Conservation (phyloP, 495 filamentous ascomycete genomes). For the Penicillium waksmanii region DNA sequence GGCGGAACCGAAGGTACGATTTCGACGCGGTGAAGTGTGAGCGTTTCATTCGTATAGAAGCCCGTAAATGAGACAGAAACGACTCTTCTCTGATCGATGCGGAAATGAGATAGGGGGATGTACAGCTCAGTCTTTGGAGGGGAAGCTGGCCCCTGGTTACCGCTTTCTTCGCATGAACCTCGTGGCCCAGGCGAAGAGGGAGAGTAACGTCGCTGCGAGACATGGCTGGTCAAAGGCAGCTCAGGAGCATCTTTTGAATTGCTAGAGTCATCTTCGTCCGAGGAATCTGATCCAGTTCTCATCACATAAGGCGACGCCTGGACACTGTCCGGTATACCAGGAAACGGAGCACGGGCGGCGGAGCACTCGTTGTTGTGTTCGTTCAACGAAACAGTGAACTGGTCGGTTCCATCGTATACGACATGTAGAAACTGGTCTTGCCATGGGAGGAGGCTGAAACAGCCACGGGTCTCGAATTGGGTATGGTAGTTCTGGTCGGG, state of each 20-base stretch:
- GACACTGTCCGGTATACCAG: constrained; percentile 74
- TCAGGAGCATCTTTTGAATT: constrained; percentile 4
- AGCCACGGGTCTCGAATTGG: constrained; percentile 58
- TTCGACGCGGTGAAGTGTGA: constrained; percentile 65
- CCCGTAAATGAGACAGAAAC: constrained; percentile 71
- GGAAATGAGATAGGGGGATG: constrained; percentile 75
- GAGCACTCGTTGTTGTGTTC: constrained; percentile 72
- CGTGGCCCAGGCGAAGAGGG: not conserved
- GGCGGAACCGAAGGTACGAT: constrained; percentile 54
- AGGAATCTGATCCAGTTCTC: constrained; percentile 4
- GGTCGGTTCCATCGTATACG: constrained; percentile 65
- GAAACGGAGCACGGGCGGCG: constrained; percentile 62
- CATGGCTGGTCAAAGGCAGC: not conserved
- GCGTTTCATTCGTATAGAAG: constrained; percentile 59
- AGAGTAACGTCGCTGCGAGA: not conserved
- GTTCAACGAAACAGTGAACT: constrained; percentile 71
- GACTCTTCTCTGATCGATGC: constrained; percentile 59
- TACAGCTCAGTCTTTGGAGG: constrained; percentile 60
- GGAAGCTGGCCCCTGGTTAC: constrained; percentile 9
- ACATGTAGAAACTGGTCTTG: constrained; percentile 66
- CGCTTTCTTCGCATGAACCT: not conserved
- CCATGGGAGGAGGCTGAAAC: constrained; percentile 63
- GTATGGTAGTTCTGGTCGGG: constrained; percentile 73
- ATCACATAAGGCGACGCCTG: constrained; percentile 66
- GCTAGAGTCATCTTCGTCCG: not conserved